phyloP scores from a whole-genome alignment of 352 stramenopile species.

The Ophiocytium majus region DNA sequence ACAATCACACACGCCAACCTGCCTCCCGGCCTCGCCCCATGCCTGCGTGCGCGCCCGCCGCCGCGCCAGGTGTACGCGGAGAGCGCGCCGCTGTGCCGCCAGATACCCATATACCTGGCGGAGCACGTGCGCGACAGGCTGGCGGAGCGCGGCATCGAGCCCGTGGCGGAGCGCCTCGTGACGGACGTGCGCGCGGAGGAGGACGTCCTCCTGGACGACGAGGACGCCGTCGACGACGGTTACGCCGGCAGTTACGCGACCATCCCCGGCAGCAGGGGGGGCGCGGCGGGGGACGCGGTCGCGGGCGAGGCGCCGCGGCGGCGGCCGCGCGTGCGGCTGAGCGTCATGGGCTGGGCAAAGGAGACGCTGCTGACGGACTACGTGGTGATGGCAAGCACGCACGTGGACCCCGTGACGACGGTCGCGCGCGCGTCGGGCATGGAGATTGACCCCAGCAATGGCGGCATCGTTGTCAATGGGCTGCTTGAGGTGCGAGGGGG shows the following conservation, averaged over 20 bases:
- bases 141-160: conserved; percentile 63
- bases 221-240: background rate
- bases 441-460: conserved; percentile 76
- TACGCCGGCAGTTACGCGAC: background rate
- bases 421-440: conserved; percentile 68
- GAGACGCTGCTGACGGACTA: conserved; percentile 73
- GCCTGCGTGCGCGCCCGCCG: too few species aligned
- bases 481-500: conserved; percentile 74
- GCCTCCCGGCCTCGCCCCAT: too few species aligned
- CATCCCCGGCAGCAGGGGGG: background rate
- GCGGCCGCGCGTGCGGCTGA: conserved; percentile 57
- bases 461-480: conserved; percentile 78
- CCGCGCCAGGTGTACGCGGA: conserved; percentile 60
- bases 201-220: background rate
- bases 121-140: conserved; percentile 66
- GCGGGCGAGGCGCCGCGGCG: background rate
- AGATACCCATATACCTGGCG: conserved; percentile 74
- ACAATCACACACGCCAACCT: background rate
- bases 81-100: conserved; percentile 58
- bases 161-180: conserved; percentile 69
- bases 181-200: conserved; percentile 63
- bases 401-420: conserved; percentile 74
- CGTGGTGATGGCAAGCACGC: conserved; percentile 78
- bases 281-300: conserved; percentile 1
- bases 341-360: conserved; percentile 68